A percentile compares a stretch with the other conserved stretches of the same genome.
Conservation (phyloP, 345 rosid genomes). For the Eucalyptus dawsonii region DNA sequence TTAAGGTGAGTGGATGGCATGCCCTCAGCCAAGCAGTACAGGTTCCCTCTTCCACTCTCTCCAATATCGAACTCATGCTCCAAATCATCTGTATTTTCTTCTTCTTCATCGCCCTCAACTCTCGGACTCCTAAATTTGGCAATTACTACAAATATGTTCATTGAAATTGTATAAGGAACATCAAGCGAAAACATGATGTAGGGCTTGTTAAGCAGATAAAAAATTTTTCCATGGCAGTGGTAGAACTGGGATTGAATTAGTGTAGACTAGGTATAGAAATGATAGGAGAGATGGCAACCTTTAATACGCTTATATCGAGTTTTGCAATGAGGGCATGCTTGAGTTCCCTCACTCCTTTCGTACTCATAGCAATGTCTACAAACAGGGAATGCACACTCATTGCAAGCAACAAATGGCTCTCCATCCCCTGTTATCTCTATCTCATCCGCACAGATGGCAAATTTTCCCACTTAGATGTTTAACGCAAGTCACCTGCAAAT, state of each 20-base stretch:
- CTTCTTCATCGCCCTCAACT: slow-evolving; percentile 68
- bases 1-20: slow-evolving; percentile 38
- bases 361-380: slow-evolving; percentile 89
- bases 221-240: not conserved
- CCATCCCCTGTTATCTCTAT: slow-evolving; percentile 54
- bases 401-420: slow-evolving; percentile 90
- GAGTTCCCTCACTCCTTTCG: slow-evolving; percentile 91
- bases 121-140: slow-evolving; percentile 35
- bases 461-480: slow-evolving; percentile 59
- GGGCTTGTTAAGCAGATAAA: not conserved
- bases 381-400: slow-evolving; percentile 96
- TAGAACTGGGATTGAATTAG: not conserved
- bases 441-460: slow-evolving; percentile 93
- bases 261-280: not conserved
- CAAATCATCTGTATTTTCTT: slow-evolving; percentile 53
- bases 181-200: not conserved
- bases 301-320: slow-evolving; percentile 80
- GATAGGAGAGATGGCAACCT: slow-evolving; percentile 14
- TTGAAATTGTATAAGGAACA: not conserved
- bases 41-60: slow-evolving; percentile 16
- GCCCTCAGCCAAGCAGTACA: slow-evolving; percentile 29
- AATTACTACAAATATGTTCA: not conserved
- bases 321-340: slow-evolving; percentile 89
- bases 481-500: slow-evolving; percentile 51
- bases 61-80: slow-evolving; percentile 40